A percentile compares a stretch with the other conserved stretches of the same genome.
Evolutionary conservation across 2,329 filamentous ascomycete genomes (phyloP).

Genomic region (Phaeosphaeria sp.): DNA sequence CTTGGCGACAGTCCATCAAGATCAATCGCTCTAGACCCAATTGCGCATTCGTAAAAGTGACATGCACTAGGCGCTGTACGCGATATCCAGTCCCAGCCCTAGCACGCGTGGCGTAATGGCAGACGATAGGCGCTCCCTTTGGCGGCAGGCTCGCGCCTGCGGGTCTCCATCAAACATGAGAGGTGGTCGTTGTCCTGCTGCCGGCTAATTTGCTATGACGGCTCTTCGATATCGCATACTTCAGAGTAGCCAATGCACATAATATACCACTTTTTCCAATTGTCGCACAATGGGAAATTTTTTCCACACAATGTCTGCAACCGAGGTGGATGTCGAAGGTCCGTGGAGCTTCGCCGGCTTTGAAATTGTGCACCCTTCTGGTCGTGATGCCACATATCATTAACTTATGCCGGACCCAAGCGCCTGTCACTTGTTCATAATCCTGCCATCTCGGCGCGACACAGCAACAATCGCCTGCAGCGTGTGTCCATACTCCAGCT

Average conservation of each 20-base stretch:
- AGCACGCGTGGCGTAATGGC: conserved; percentile 42
- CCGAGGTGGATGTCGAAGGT: conserved; percentile 1
- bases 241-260: conserved; percentile 10
- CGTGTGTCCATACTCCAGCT: conserved; percentile 20
- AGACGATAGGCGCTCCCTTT: conserved; percentile 38
- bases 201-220: conserved; percentile 44
- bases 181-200: conserved; percentile 12
- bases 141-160: conserved; percentile 41
- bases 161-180: conserved; percentile 20
- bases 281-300: conserved; percentile 28
- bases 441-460: not conserved
- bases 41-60: conserved; percentile 38
- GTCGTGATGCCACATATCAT: not conserved
- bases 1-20: conserved; percentile 49
- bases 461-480: conserved; percentile 16
- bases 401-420: conserved; percentile 24
- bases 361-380: not conserved
- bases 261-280: conserved; percentile 20
- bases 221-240: conserved; percentile 23
- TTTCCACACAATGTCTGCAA: conserved; percentile 2
- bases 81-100: conserved; percentile 21
- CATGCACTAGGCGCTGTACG: conserved; percentile 49
- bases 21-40: conserved; percentile 47
- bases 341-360: conserved; percentile 9
- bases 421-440: conserved; percentile 19